Conservation (phyloP, 208 protist species). For the Leishmania mexicana region DNA sequence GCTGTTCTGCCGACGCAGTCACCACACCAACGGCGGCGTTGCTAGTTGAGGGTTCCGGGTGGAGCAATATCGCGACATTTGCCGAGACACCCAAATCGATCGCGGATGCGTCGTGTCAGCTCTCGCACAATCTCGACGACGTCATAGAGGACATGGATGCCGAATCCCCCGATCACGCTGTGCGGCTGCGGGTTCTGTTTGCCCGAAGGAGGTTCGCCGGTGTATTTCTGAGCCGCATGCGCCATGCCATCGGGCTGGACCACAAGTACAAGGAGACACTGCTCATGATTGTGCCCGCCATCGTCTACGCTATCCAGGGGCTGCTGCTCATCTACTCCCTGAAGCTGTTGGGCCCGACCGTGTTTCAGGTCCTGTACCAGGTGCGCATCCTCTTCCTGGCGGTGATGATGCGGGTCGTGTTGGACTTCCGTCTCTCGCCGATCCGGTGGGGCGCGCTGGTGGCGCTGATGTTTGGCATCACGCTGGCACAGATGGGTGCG, state of each 20-base stretch:
- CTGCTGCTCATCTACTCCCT: constrained; percentile 50
- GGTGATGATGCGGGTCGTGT: constrained; percentile 36
- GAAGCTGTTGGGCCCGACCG: constrained; percentile 47
- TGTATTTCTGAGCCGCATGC: constrained; percentile 9
- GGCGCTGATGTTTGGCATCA: constrained; percentile 44
- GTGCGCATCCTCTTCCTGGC: constrained; percentile 60
- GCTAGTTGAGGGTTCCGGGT: not conserved
- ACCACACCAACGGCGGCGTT: not conserved
- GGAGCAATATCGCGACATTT: not conserved
- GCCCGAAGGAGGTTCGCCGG: not conserved
- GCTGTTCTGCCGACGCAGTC: not conserved
- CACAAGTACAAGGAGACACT: constrained; percentile 35
- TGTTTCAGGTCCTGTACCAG: constrained; percentile 72
- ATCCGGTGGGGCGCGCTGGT: constrained; percentile 53
- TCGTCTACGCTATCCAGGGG: constrained; percentile 63
- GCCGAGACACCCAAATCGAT: not conserved
- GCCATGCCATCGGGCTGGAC: constrained; percentile 23
- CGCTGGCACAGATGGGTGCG: constrained; percentile 41
- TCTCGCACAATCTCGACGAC: not conserved
- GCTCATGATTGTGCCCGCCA: constrained; percentile 53
- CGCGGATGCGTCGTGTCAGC: not conserved
- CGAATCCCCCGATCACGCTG: not conserved
- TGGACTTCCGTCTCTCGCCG: constrained; percentile 37
- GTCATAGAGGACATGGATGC: not conserved
- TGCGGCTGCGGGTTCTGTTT: not conserved